These are phyloP conservation scores for Penicillium corylophilum DNA, from an alignment of 2,329 filamentous ascomycete genomes.

Conservation along the genomic window DNA sequence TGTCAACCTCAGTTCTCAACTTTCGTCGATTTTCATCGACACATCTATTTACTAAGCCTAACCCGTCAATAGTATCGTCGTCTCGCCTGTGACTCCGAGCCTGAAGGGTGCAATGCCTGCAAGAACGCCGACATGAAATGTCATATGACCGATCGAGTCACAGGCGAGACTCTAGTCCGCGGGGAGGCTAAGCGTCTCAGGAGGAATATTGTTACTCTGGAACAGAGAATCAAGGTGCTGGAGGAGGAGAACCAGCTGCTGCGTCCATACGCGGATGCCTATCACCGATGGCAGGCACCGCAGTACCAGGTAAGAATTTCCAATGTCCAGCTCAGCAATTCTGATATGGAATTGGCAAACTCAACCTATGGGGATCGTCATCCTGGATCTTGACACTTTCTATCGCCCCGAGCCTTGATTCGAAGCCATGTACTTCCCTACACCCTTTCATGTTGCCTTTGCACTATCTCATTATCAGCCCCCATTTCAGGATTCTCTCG, in stretches of 20 bases:
- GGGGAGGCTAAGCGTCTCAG: constrained; percentile 18
- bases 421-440: too few species aligned
- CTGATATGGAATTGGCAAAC: too few species aligned
- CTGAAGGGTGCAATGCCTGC: constrained; percentile 21
- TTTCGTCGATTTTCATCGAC: neutral
- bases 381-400: too few species aligned
- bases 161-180: constrained; percentile 19
- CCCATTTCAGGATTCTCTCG: too few species aligned
- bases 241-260: constrained; percentile 4
- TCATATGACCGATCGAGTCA: constrained; percentile 25
- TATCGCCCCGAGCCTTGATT: too few species aligned
- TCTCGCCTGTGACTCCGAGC: constrained; percentile 19
- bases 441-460: too few species aligned
- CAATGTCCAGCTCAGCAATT: too few species aligned
- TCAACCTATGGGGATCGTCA: too few species aligned
- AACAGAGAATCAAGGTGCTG: neutral
- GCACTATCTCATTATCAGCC: too few species aligned
- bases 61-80: neutral
- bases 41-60: neutral
- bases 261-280: too few species aligned
- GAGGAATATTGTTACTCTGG: constrained; percentile 3
- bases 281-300: too few species aligned
- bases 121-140: constrained; percentile 12
- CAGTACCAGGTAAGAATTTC: too few species aligned
- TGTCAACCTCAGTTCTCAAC: neutral